Conservation (phyloP, 495 filamentous ascomycete genomes). For the Penicillium coprophilum region DNA sequence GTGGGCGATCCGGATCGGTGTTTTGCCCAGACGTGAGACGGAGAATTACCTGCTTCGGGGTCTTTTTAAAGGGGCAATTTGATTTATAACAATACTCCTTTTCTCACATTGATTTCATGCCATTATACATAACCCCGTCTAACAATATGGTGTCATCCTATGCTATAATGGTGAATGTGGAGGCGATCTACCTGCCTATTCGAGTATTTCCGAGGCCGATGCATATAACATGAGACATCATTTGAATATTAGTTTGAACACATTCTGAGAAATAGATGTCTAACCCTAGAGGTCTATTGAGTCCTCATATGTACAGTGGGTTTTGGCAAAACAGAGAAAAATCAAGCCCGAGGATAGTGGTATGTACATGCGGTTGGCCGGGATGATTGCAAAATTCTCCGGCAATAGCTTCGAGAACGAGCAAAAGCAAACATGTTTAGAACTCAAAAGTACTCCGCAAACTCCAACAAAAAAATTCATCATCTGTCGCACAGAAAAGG, state of each 20-base stretch:
- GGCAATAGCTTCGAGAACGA: background rate
- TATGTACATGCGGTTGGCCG: slow-evolving; percentile 20
- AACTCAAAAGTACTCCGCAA: slow-evolving; percentile 13
- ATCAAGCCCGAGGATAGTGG: background rate
- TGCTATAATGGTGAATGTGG: slow-evolving; percentile 16
- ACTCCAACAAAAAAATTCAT: slow-evolving; percentile 21
- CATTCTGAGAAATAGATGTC: background rate
- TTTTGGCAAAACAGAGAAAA: background rate
- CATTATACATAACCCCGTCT: background rate
- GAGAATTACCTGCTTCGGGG: background rate
- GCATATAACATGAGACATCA: background rate
- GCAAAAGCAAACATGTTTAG: slow-evolving; percentile 1
- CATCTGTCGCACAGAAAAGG: slow-evolving; percentile 6
- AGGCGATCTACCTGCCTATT: slow-evolving; percentile 14
- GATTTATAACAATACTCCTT: background rate
- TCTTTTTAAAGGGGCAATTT: background rate
- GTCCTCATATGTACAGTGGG: slow-evolving; percentile 21
- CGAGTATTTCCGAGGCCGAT: background rate
- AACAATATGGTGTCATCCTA: slow-evolving; percentile 27
- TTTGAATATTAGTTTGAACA: background rate
- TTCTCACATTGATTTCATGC: background rate
- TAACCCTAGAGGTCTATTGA: slow-evolving; percentile 18
- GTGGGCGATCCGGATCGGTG: slow-evolving; percentile 22
- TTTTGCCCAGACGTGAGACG: background rate
- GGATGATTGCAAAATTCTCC: background rate